Conservation (phyloP, 148 eudicot species). For the Limonium bicolor region DNA sequence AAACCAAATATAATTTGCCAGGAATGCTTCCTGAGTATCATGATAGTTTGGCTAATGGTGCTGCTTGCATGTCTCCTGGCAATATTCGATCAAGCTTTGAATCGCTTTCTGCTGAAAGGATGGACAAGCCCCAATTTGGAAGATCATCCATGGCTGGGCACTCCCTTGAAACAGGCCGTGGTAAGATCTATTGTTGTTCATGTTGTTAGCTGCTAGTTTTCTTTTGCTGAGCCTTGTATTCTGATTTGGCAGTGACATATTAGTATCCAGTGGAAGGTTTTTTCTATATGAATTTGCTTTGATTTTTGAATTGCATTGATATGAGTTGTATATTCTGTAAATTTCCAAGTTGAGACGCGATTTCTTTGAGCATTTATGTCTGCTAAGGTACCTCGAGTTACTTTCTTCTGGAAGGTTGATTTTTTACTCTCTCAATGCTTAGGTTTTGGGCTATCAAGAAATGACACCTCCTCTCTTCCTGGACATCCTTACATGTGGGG, state of each 20-base stretch:
- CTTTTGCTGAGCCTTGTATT: neutral
- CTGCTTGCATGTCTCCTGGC: conserved; percentile 20
- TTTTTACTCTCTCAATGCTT: conserved; percentile 9
- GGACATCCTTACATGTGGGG: conserved; percentile 54
- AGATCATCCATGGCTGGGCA: conserved; percentile 29
- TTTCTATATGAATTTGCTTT: no score
- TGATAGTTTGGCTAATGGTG: conserved; percentile 37
- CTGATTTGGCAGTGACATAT: neutral
- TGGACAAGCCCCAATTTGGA: conserved; percentile 27
- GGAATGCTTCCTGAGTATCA: conserved; percentile 33
- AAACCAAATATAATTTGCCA: conserved; percentile 20
- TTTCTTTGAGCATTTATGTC: no score
- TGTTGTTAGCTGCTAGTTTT: neutral
- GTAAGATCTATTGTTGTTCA: conserved; percentile 12
- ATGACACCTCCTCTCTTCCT: conserved; percentile 30
- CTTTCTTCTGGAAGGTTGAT: no score
- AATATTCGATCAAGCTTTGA: conserved; percentile 18
- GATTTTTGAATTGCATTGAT: no score
- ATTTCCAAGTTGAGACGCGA: no score
- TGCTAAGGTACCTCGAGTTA: no score
- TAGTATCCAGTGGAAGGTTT: no score
- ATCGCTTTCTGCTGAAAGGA: conserved; percentile 21
- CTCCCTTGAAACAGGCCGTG: conserved; percentile 32
- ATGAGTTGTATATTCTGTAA: no score
- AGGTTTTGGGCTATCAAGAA: conserved; percentile 49